phyloP scores from a whole-genome alignment of 805 yeast species.

The Yamadazyma olivae region DNA sequence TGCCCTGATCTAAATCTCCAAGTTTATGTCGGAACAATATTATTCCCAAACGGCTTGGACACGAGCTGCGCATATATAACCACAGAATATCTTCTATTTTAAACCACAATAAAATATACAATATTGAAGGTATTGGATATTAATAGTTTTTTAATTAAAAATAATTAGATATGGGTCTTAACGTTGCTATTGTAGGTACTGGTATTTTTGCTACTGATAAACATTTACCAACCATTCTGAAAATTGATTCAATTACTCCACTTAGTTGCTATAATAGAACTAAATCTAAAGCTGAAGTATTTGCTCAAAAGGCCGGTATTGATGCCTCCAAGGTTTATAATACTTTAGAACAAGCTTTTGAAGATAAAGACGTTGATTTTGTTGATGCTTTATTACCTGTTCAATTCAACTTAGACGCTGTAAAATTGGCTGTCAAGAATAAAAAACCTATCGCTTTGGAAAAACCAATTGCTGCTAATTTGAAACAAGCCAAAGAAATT shows the following conservation, averaged over 20 bases:
- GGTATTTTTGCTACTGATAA: slow-evolving; percentile 85
- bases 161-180: slow-evolving; percentile 16
- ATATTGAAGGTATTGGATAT: too few species aligned
- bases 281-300: slow-evolving; percentile 73
- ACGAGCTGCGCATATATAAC: too few species aligned
- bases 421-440: slow-evolving; percentile 65
- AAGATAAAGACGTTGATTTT: slow-evolving; percentile 65
- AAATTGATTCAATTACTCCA: slow-evolving; percentile 51
- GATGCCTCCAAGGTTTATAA: slow-evolving; percentile 51
- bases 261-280: slow-evolving; percentile 82
- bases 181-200: slow-evolving; percentile 71
- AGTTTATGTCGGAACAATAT: too few species aligned
- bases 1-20: too few species aligned
- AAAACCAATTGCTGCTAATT: slow-evolving; percentile 88
- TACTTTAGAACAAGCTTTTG: slow-evolving; percentile 59
- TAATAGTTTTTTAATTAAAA: too few species aligned
- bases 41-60: too few species aligned
- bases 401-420: slow-evolving; percentile 67
- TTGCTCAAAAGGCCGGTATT: slow-evolving; percentile 63
- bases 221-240: slow-evolving; percentile 72
- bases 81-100: too few species aligned
- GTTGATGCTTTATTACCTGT: slow-evolving; percentile 91
- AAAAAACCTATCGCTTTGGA: slow-evolving; percentile 81
- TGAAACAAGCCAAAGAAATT: slow-evolving; percentile 77
- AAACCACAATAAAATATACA: too few species aligned